Conservation (phyloP, 495 filamentous ascomycete species). For the Penicillium pulvis region DNA sequence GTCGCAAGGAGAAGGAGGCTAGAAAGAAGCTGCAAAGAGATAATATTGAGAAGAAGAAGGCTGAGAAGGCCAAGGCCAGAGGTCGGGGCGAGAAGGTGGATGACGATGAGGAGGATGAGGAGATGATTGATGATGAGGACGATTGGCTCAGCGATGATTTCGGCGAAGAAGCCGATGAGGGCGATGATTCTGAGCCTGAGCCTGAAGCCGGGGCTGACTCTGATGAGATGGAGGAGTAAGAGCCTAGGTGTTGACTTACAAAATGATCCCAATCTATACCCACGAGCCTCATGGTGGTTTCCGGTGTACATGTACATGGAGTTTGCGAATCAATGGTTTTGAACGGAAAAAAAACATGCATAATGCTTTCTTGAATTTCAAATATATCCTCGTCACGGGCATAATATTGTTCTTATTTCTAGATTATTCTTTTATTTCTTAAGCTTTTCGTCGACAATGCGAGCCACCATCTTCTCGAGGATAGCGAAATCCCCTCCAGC, state of each 20-base stretch:
- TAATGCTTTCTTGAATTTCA: conserved; percentile 18
- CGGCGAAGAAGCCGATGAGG: conserved; percentile 51
- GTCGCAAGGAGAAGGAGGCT: conserved; percentile 77
- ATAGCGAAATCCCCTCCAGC: conserved; percentile 59
- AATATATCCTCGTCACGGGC: conserved; percentile 17
- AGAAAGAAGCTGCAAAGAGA: conserved; percentile 79
- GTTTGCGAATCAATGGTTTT: conserved; percentile 17
- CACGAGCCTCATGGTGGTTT: conserved; percentile 22
- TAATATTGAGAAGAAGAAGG: conserved; percentile 83
- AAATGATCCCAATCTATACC: conserved; percentile 24
- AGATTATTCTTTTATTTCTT: conserved; percentile 32
- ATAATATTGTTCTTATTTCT: conserved; percentile 7
- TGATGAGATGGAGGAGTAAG: conserved; percentile 45
- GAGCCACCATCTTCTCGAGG: conserved; percentile 81
- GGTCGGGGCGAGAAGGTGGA: conserved; percentile 45
- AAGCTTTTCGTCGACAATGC: conserved; percentile 74
- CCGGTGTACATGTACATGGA: conserved; percentile 26
- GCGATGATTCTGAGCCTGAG: conserved; percentile 23
- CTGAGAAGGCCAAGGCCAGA: conserved; percentile 54
- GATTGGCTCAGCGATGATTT: conserved; percentile 65
- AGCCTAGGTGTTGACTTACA: neutral
- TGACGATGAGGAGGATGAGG: conserved; percentile 59
- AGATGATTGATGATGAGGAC: conserved; percentile 50
- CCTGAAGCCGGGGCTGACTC: conserved; percentile 18
- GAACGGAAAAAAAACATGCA: conserved; percentile 17